phyloP scores from a whole-genome alignment of 2,329 filamentous ascomycete genomes.

The Cercospora citrullina region DNA sequence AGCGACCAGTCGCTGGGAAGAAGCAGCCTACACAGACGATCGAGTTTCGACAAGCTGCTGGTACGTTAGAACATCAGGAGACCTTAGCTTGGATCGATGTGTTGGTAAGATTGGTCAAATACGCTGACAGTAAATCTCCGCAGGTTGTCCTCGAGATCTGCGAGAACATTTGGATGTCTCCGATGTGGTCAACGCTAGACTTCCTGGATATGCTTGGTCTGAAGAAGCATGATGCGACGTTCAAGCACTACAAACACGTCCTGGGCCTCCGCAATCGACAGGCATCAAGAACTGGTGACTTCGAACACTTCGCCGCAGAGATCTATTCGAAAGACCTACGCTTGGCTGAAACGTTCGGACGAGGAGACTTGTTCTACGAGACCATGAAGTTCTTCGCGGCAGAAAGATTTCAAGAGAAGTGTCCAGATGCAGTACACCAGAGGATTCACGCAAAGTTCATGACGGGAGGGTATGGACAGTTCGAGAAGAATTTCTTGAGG shows the following conservation, averaged over 20 bases:
- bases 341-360: background rate
- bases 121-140: background rate
- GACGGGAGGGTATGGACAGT: conserved; percentile 5
- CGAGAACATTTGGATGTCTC: background rate
- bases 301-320: background rate
- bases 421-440: background rate
- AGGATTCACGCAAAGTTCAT: conserved; percentile 1
- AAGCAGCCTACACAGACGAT: background rate
- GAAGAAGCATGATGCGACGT: background rate
- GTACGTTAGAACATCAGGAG: background rate
- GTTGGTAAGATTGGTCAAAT: background rate
- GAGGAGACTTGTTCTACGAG: background rate
- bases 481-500: background rate
- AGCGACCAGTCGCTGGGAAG: background rate
- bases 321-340: background rate
- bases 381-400: background rate
- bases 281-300: background rate
- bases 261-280: background rate
- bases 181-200: background rate
- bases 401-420: background rate
- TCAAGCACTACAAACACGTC: background rate
- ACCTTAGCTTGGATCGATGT: conserved; percentile 6
- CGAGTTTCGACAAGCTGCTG: conserved; percentile 2
- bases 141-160: background rate
- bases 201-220: background rate